Evolutionary conservation across 2,329 filamentous ascomycete genomes (phyloP), one percentile per base, ranked within the genome.

Genomic region (Seiridium unicorne): DNA sequence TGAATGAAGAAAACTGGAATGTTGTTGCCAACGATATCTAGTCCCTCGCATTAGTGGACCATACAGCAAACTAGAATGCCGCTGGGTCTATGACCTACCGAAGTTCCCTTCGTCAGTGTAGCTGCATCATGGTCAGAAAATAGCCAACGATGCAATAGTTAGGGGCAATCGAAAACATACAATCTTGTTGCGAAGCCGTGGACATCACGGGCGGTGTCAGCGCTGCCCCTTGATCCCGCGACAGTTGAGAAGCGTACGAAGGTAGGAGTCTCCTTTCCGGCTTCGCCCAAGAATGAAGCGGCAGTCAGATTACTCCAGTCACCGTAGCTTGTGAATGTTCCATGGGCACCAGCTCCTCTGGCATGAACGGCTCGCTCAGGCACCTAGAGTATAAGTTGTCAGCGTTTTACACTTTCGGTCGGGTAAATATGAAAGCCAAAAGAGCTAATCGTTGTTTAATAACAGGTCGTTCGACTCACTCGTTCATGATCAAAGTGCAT

Each of bases 71-170:
- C 3, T 8, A 26, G 4, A 9, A 6, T 34, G 34, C 8, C 18
- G 18, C 18, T 26, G 18, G 18, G 18, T 26, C 18, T 26, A 32
- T 34, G 47, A 31, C 34, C 75, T 79, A 79, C 85, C 85, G 70
- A 85, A 86, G 69, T 89, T 89, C 56, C 87, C 87, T 66, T 88
- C 84, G 54, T 88, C 84, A 0, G 86, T 89, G 66, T 87, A 89
- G 65, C 61, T 61, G 44, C 11, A 13, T 7, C 11, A n/a, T 26
- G 2, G 13, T 61, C 18, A 26, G 18, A 26, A 26, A 26, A 26
- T 26, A 26, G 18, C 18, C 18, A 26, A 2, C 18, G 18, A 26
- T 26, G 18, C 18, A 26, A 26, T 26, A 26, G 18, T 26, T 26
- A 26, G 18, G 18, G 18, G 18, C 18, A 26, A 26, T 26, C 18